These are phyloP conservation scores for Cardiospermum halicacabum DNA, from an alignment of 345 rosid species.

Conservation along the genomic window DNA sequence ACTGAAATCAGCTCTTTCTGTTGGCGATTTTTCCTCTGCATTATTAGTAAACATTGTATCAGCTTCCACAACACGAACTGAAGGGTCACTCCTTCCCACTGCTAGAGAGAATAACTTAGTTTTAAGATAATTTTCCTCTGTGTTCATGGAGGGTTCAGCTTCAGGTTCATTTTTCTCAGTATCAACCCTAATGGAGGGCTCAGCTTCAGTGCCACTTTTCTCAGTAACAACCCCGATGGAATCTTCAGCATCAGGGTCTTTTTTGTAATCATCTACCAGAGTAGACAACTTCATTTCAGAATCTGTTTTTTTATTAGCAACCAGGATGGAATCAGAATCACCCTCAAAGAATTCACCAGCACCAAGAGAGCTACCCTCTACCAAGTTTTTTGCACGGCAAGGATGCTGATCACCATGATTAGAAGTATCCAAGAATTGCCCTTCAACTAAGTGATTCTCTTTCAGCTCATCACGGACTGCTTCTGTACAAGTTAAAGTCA, in stretches of 20 bases:
- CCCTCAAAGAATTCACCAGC: slow-evolving; percentile 24
- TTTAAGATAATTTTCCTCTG: slow-evolving; percentile 22
- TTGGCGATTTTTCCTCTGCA: slow-evolving; percentile 25
- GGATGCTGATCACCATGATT: slow-evolving; percentile 26
- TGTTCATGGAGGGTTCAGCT: slow-evolving; percentile 20
- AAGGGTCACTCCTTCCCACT: slow-evolving; percentile 26
- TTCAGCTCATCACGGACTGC: slow-evolving; percentile 20
- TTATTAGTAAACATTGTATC: slow-evolving; percentile 21
- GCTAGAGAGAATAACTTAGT: slow-evolving; percentile 19
- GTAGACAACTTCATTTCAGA: too few species aligned
- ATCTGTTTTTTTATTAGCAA: too few species aligned
- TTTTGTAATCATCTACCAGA: slow-evolving; percentile 20
- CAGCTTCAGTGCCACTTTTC: slow-evolving; percentile 16
- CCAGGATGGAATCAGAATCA: slow-evolving; percentile 18
- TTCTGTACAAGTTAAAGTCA: slow-evolving; percentile 17
- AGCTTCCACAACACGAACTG: slow-evolving; percentile 20
- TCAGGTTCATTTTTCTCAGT: slow-evolving; percentile 24
- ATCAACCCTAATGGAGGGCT: neutral
- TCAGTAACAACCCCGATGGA: slow-evolving; percentile 15
- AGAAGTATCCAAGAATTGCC: slow-evolving; percentile 25
- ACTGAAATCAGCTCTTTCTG: slow-evolving; percentile 25
- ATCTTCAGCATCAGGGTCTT: slow-evolving; percentile 17
- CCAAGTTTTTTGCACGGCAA: slow-evolving; percentile 23
- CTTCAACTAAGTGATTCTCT: slow-evolving; percentile 16
- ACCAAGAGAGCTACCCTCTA: slow-evolving; percentile 22